Conservation (phyloP, 225 moss, liverwort and hornwort species). For the Physcomitrium patens region DNA sequence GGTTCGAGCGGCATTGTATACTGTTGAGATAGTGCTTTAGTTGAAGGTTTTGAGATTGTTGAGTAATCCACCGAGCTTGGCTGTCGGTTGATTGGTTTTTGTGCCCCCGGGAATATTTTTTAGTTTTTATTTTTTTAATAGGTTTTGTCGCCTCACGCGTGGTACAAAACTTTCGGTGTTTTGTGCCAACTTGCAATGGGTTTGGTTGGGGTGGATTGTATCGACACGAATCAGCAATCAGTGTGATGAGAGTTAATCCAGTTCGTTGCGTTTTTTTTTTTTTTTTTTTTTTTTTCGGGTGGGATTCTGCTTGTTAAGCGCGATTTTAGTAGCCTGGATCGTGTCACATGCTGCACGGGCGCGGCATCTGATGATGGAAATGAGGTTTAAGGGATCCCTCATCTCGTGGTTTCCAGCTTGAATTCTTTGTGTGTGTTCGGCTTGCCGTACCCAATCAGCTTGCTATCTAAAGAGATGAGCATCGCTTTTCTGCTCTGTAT, state of each 20-base stretch:
- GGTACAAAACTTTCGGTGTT: not conserved
- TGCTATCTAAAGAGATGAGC: not conserved
- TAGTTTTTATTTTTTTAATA: too few species aligned
- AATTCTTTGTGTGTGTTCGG: constrained; percentile 20
- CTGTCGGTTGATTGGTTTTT: not conserved
- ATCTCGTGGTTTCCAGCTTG: not conserved
- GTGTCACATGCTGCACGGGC: constrained; percentile 28
- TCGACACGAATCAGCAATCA: not conserved
- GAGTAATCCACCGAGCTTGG: not conserved
- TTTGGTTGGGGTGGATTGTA: not conserved
- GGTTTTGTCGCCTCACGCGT: not conserved
- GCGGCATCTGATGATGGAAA: constrained; percentile 6
- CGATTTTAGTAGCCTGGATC: constrained; percentile 19
- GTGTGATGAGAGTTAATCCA: constrained; percentile 4
- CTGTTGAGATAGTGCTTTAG: not conserved
- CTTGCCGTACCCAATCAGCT: constrained; percentile 6
- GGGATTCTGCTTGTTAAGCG: not conserved
- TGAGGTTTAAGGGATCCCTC: constrained; percentile 46
- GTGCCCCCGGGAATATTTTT: not conserved
- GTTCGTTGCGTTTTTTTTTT: not conserved
- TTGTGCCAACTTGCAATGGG: not conserved
- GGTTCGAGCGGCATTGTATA: not conserved
- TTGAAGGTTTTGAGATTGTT: not conserved
- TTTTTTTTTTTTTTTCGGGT: not conserved
- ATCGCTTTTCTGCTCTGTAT: too few species aligned